Percentiles rank a stretch among this genome's conserved stretches.
Conservation (phyloP, 352 stramenopile genomes). For the Halophytophthora polymorphica region DNA sequence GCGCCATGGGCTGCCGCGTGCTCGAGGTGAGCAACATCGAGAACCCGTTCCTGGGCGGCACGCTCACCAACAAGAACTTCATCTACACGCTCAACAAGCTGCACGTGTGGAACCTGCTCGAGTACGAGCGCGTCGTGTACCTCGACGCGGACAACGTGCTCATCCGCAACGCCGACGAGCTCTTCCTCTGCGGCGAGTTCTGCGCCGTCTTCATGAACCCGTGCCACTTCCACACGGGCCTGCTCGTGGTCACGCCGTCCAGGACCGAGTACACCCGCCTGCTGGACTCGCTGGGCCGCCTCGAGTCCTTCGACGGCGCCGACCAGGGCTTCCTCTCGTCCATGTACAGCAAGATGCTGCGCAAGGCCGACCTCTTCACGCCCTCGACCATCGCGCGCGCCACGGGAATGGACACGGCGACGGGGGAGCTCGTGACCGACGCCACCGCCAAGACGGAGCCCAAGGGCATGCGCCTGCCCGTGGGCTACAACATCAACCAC, state of each 20-base stretch:
- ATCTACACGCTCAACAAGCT: constrained; percentile 91
- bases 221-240: constrained; percentile 87
- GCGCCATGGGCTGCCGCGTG: constrained; percentile 78
- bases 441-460: constrained; percentile 18
- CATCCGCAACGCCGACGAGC: constrained; percentile 85
- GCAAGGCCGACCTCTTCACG: constrained; percentile 70
- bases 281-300: constrained; percentile 48
- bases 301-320: constrained; percentile 76
- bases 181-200: constrained; percentile 85
- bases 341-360: constrained; percentile 83
- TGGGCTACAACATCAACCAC: constrained; percentile 91
- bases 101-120: constrained; percentile 88
- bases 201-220: constrained; percentile 91
- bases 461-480: constrained; percentile 74
- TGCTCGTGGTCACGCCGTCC: constrained; percentile 83
- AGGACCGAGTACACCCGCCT: constrained; percentile 67
- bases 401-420: constrained; percentile 27
- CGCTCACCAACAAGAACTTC: constrained; percentile 83
- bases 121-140: constrained; percentile 90
- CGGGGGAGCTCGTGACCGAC: constrained; percentile 32
- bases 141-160: constrained; percentile 90
- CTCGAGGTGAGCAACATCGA: constrained; percentile 86
- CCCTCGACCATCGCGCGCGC: constrained; percentile 29
- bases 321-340: constrained; percentile 87
- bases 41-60: constrained; percentile 79